Evolutionary conservation across 371 early-diverging fungal genomes (phyloP).

Genomic region (Actinomortierella wolfii): DNA sequence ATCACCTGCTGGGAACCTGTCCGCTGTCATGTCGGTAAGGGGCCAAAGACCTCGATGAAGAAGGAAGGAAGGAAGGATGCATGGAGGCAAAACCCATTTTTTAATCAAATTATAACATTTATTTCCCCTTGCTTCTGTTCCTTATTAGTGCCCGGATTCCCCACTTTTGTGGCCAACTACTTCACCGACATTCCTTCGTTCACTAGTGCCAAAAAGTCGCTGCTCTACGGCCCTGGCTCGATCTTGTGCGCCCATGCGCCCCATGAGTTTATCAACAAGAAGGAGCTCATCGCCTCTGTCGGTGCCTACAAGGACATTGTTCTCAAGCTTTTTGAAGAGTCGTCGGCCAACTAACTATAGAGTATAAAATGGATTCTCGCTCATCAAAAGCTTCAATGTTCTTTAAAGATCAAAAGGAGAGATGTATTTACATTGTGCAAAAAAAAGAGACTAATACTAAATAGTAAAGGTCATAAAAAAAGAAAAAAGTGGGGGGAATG

Average conservation of each 20-base stretch:
- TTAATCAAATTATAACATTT: too few relatives aligned
- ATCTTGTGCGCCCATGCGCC: conserved; percentile 52
- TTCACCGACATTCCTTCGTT: conserved; percentile 46
- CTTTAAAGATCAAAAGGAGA: neutral
- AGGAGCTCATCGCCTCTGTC: conserved; percentile 47
- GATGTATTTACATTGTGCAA: neutral
- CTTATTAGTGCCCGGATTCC: conserved; percentile 25
- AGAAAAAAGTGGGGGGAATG: too few relatives aligned
- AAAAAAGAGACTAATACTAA: too few relatives aligned
- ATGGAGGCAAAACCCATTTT: too few relatives aligned
- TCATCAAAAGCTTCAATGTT: too few relatives aligned
- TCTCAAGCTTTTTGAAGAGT: conserved; percentile 35
- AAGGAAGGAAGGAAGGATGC: too few relatives aligned
- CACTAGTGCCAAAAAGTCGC: conserved; percentile 33
- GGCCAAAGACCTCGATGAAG: neutral
- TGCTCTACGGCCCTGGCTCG: conserved; percentile 50
- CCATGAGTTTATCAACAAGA: conserved; percentile 51
- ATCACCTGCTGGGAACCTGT: conserved; percentile 49
- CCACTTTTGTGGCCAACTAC: conserved; percentile 46
- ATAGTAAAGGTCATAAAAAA: neutral
- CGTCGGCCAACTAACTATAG: neutral
- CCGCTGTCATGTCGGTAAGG: conserved; percentile 36
- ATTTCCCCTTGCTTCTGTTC: too few relatives aligned
- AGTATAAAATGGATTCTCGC: neutral
- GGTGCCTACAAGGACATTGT: conserved; percentile 49